Evolutionary conservation across 768 basidiomycete species (phyloP).

Genomic region (Kondoa malvinella): DNA sequence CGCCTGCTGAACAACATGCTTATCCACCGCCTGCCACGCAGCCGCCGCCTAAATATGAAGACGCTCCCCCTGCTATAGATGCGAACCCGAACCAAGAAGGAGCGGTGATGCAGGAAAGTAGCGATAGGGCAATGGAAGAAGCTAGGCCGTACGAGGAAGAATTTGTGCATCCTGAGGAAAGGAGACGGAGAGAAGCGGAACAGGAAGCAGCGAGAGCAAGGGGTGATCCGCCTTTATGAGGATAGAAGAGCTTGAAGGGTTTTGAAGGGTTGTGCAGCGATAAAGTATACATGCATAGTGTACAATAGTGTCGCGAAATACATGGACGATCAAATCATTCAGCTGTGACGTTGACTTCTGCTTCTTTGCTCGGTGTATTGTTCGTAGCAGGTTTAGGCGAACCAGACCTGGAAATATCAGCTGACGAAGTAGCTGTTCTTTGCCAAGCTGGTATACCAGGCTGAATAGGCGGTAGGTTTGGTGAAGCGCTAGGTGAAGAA

Average conservation of each 20-base stretch:
- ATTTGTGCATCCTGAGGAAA: slow-evolving; percentile 5
- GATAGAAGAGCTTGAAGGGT: background rate
- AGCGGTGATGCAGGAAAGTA: background rate
- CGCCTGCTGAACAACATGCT: background rate
- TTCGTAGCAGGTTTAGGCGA: background rate
- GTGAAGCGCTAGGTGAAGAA: background rate
- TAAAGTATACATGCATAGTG: background rate
- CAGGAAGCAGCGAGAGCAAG: background rate
- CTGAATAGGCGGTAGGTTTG: background rate
- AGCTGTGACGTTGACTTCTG: too few relatives aligned
- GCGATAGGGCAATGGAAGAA: background rate
- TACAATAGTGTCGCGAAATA: background rate
- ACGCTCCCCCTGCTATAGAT: background rate
- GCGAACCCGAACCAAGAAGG: background rate
- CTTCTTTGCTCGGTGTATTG: background rate
- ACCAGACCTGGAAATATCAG: background rate
- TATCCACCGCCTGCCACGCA: background rate
- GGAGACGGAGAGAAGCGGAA: background rate
- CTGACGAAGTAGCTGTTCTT: background rate
- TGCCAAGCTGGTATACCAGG: background rate
- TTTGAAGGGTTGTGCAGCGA: background rate
- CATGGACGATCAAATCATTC: too few relatives aligned
- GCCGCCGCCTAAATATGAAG: background rate
- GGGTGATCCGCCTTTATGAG: background rate
- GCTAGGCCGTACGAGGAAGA: background rate